These are phyloP conservation scores for Fusarium phyllophilum DNA, from an alignment of 2,329 filamentous ascomycete species.

Conservation along the genomic window DNA sequence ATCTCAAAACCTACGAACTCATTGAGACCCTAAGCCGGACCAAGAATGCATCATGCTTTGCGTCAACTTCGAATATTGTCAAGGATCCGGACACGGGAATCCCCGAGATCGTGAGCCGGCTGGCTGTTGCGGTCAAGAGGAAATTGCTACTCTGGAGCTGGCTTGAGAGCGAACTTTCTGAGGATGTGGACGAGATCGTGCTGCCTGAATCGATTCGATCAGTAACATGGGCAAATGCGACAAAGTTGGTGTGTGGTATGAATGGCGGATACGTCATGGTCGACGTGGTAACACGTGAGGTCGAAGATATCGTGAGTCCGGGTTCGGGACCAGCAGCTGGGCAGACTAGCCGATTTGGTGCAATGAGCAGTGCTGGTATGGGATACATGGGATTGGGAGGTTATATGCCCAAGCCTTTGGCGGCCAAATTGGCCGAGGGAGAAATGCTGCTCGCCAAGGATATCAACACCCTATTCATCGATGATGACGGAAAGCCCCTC, in stretches of 20 bases:
- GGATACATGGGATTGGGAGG: conserved; percentile 95
- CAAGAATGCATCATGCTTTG: conserved; percentile 89
- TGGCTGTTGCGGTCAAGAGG: conserved; percentile 93
- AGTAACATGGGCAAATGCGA: conserved; percentile 90
- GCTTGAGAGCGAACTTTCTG: conserved; percentile 89
- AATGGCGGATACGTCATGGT: conserved; percentile 91
- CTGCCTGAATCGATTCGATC: conserved; percentile 87
- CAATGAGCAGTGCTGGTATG: conserved; percentile 87
- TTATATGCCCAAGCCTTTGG: conserved; percentile 90
- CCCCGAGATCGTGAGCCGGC: conserved; percentile 88
- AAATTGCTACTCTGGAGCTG: conserved; percentile 92
- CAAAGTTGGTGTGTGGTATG: conserved; percentile 88
- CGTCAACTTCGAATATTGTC: conserved; percentile 94
- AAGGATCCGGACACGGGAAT: conserved; percentile 89
- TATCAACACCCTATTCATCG: conserved; percentile 93
- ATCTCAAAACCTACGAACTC: conserved; percentile 84
- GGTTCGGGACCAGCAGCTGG: conserved; percentile 72
- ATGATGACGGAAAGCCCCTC: conserved; percentile 81
- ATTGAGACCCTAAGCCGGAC: conserved; percentile 83
- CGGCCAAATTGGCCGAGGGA: conserved; percentile 81
- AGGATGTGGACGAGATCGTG: conserved; percentile 78
- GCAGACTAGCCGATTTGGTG: conserved; percentile 80
- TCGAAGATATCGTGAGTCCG: conserved; percentile 82
- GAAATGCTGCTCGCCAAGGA: conserved; percentile 96
- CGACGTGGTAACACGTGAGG: conserved; percentile 77